A percentile compares a stretch with the other conserved stretches of the same genome.
Conservation (phyloP, 179 eudicot genomes). For the Heliamphora pulchella region DNA sequence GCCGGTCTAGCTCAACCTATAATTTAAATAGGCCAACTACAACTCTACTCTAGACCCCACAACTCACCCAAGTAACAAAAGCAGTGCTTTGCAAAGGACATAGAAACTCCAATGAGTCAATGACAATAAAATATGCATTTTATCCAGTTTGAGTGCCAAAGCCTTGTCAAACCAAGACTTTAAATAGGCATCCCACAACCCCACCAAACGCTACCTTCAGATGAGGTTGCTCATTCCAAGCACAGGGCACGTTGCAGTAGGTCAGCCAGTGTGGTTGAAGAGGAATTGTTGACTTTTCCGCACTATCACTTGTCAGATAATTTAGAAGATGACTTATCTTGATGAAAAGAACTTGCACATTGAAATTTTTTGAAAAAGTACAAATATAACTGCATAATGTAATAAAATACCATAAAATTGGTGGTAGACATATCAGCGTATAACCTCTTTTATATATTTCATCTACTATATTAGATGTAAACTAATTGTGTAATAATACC, state of each 20-base stretch:
- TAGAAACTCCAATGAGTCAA: background rate
- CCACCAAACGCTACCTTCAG: background rate
- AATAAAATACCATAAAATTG: too few species aligned
- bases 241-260: background rate
- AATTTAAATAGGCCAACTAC: background rate
- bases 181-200: background rate
- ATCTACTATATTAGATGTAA: too few species aligned
- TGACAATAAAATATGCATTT: too few species aligned
- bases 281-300: background rate
- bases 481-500: too few species aligned
- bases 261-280: too few species aligned
- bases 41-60: background rate
- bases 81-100: background rate
- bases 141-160: background rate
- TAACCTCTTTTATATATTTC: too few species aligned
- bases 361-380: too few species aligned
- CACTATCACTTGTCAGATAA: background rate
- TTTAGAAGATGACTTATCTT: too few species aligned
- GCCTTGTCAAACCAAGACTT: background rate
- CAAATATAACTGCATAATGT: too few species aligned
- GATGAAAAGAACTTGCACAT: too few species aligned
- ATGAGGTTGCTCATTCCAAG: constrained; percentile 7
- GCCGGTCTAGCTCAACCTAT: constrained; percentile 1
- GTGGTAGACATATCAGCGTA: too few species aligned
- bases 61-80: background rate